phyloP scores from a whole-genome alignment of 805 yeast species.

The Yamadazyma endophytica region DNA sequence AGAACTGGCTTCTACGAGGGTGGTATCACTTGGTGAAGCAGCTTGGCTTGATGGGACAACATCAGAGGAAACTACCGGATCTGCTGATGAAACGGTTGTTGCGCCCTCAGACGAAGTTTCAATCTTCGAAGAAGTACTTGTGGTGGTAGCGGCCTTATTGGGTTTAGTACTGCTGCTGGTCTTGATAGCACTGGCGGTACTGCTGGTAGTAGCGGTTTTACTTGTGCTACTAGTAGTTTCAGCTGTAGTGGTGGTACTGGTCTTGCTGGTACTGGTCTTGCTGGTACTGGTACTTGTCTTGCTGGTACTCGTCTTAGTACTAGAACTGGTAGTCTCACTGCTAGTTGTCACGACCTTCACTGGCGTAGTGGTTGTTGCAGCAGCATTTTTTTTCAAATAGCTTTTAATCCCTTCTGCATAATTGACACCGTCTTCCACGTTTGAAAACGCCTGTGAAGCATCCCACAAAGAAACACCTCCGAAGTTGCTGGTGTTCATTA shows the following conservation, averaged over 20 bases:
- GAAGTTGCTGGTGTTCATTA: constrained; percentile 29
- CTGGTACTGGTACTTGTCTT: background rate
- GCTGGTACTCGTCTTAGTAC: background rate
- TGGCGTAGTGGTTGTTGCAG: constrained; percentile 1
- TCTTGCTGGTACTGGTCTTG: background rate
- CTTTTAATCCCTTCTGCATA: constrained; percentile 37
- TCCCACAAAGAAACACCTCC: constrained; percentile 88
- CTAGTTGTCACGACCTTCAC: constrained; percentile 1
- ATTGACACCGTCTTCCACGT: constrained; percentile 17
- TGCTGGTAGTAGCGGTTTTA: constrained; percentile 1
- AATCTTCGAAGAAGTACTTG: background rate
- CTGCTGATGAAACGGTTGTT: background rate
- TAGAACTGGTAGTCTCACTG: constrained; percentile 3
- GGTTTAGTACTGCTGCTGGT: background rate
- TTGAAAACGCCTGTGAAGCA: constrained; percentile 49
- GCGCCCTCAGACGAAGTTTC: too few relatives aligned
- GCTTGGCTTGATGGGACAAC: constrained; percentile 1
- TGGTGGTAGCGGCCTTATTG: constrained; percentile 1
- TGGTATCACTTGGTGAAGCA: constrained; percentile 2
- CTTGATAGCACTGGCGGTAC: background rate
- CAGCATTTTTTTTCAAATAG: constrained; percentile 19
- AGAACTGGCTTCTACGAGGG: too few relatives aligned
- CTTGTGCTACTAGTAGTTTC: background rate
- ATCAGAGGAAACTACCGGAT: background rate
- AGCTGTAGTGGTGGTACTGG: background rate